Percentiles rank a stretch among this genome's conserved stretches.
These are phyloP conservation scores for Diplocarpon mali DNA, from an alignment of 2,329 filamentous ascomycete genomes.

Conservation along the genomic window DNA sequence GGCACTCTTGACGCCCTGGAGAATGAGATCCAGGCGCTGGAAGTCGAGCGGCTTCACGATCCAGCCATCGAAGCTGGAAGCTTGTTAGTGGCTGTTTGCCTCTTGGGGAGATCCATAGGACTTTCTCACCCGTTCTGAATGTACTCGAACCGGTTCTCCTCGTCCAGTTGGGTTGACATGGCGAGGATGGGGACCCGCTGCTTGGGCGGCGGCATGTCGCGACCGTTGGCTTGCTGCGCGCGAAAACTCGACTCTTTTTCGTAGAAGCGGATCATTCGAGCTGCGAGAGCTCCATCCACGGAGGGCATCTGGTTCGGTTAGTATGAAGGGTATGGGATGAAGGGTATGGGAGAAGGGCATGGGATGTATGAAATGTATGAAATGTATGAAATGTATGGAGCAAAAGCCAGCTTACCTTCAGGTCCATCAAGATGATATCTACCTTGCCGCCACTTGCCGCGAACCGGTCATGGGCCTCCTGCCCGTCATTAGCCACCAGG, in stretches of 20 bases:
- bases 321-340: neutral
- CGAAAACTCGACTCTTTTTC: constrained; percentile 12
- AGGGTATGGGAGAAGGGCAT: no score
- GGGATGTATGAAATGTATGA: neutral
- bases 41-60: constrained; percentile 17
- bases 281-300: constrained; percentile 16
- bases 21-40: constrained; percentile 11
- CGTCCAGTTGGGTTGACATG: constrained; percentile 15
- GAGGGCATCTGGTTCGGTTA: constrained; percentile 17
- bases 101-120: neutral
- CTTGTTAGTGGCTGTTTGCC: neutral
- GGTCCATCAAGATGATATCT: constrained; percentile 22
- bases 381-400: no score
- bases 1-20: constrained; percentile 10
- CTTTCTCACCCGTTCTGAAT: constrained; percentile 19
- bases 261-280: constrained; percentile 18
- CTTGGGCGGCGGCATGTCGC: neutral
- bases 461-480: constrained; percentile 64
- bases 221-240: neutral
- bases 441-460: constrained; percentile 36
- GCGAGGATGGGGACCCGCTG: constrained; percentile 17
- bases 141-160: constrained; percentile 18
- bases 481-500: constrained; percentile 62
- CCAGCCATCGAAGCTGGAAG: constrained; percentile 16
- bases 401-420: constrained; percentile 12